Conservation (phyloP, 2,329 filamentous ascomycete species). For the Thielaviopsis populi region DNA sequence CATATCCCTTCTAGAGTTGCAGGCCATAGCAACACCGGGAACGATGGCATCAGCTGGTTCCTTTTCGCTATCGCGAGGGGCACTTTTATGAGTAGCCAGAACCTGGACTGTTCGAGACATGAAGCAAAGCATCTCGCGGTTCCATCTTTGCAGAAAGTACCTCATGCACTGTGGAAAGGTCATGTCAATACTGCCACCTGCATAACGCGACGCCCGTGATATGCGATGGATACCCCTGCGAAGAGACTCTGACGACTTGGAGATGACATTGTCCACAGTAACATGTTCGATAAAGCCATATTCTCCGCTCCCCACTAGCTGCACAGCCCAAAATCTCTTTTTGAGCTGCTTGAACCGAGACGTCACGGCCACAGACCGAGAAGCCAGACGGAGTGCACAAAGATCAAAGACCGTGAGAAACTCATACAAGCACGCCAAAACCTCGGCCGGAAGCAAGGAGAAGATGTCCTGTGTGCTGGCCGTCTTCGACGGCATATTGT, state of each 20-base stretch:
- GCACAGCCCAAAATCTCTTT: neutral
- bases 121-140: neutral
- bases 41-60: neutral
- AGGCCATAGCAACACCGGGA: neutral
- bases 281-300: neutral
- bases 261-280: neutral
- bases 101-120: neutral
- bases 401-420: neutral
- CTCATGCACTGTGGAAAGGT: neutral
- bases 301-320: neutral
- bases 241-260: neutral
- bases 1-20: neutral
- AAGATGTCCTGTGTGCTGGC: neutral
- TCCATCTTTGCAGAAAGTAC: neutral
- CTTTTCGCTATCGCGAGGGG: neutral
- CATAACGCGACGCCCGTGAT: neutral
- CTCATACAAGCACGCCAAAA: neutral
- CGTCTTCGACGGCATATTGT: neutral
- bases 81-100: neutral
- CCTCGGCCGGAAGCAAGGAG: neutral
- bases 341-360: neutral
- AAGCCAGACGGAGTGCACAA: neutral
- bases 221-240: neutral
- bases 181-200: neutral
- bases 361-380: neutral